phyloP scores from a whole-genome alignment of 2,329 filamentous ascomycete species.

The Colletotrichum sp. region DNA sequence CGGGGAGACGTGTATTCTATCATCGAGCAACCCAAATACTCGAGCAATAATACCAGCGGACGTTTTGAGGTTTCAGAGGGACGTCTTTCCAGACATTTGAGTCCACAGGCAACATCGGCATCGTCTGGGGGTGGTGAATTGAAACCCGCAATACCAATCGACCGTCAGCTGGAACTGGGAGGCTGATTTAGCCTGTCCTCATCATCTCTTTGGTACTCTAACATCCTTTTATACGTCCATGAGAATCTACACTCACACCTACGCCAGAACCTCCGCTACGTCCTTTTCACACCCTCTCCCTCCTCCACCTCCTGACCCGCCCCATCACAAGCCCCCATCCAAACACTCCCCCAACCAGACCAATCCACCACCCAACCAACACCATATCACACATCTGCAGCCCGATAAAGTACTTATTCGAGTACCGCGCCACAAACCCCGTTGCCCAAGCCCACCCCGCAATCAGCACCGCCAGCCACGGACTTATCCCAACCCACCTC shows the following conservation, averaged over 20 bases:
- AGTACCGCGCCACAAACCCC: conserved; percentile 33
- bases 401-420: conserved; percentile 41
- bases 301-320: not conserved
- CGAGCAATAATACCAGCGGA: not conserved
- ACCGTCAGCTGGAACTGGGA: no score
- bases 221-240: not conserved
- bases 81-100: not conserved
- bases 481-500: not conserved
- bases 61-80: rapidly evolving
- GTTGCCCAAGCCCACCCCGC: conserved; percentile 18
- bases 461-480: conserved; percentile 13
- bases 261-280: no score
- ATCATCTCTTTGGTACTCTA: not conserved
- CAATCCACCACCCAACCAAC: conserved; percentile 28
- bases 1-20: no score
- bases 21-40: no score
- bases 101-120: rapidly evolving
- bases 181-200: not conserved
- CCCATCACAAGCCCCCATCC: not conserved
- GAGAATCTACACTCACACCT: not conserved
- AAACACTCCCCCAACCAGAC: not conserved
- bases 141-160: no score
- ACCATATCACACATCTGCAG: conserved; percentile 41
- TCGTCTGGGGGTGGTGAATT: no score
- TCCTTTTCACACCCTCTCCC: not conserved